Evolutionary conservation across 352 stramenopile genomes (phyloP), one percentile per base, ranked within the genome.

Genomic region (Phytophthora europaea): DNA sequence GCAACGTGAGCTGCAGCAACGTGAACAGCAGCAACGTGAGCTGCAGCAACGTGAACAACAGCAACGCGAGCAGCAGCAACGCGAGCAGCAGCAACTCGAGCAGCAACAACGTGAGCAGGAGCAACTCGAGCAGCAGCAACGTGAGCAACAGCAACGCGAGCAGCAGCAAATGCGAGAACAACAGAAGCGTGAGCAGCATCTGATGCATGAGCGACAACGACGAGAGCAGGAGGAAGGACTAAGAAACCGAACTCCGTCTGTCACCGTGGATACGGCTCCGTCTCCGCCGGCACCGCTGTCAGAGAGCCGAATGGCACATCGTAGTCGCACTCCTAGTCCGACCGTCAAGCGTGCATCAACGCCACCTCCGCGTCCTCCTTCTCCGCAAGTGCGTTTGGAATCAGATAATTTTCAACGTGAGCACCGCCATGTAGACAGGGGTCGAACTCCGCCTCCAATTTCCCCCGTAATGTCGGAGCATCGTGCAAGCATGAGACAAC

Each of bases 171-270:
- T n/a, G n/a, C n/a, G n/a, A n/a, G n/a, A n/a, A n/a, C 56, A 65
- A 10, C 47, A 61, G 54, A 18, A 23, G 36, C 65, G 43, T 28
- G 50, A 62, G 20, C 40, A 70, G 28, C 56, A 73, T n/a, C 45
- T 59, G 15, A 54, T 57, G 16, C 23, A 70, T 13, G 57, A 77
- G 18, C 38, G 72, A 22, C 38, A 61, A 26, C 36, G 43, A n/a
- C 70, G 26, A 13, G 61, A 79, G 47, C 59, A 82, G 6, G 73
- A 79, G 50, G 12, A 18, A 22, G 60, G 50, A 13, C 45, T 36
- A 22, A 50, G 69, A 53, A 75, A 74, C 18, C 58, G 73, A 20
- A 84, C 79, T 6, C 65, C 79, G 31, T 86, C 81, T 2, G 62
- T 87, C 22, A 79, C 68, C 10, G 67, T 80, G 20, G 81, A 87